These are phyloP conservation scores for Tricholoma terreum DNA, from an alignment of 768 basidiomycete species.

Conservation along the genomic window DNA sequence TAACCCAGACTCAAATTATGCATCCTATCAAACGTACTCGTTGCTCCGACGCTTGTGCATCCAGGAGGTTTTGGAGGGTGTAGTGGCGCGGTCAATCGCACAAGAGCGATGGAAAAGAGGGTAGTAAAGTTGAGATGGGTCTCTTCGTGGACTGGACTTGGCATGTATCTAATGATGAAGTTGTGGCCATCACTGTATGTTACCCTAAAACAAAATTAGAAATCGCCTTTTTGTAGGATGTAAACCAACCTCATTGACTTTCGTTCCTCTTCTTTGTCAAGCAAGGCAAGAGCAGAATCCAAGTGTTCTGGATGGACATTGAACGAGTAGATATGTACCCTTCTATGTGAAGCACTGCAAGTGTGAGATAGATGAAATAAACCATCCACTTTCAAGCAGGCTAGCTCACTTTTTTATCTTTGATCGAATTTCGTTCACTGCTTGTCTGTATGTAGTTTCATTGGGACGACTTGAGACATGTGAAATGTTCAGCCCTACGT, in stretches of 20 bases:
- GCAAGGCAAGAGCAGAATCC: neutral
- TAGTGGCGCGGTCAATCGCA: neutral
- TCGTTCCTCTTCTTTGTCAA: neutral
- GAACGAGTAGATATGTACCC: constrained; percentile 3
- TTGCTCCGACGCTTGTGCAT: neutral
- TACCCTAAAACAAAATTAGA: constrained; percentile 16
- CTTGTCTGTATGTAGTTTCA: neutral
- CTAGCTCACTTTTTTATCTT: constrained; percentile 12
- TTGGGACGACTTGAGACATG: neutral
- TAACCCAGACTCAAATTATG: constrained; percentile 5
- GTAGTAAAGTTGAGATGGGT: neutral
- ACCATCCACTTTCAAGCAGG: constrained; percentile 3
- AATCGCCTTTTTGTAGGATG: constrained; percentile 6
- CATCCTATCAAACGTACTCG: constrained; percentile 6
- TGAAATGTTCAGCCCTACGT: no score
- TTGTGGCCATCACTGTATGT: constrained; percentile 17
- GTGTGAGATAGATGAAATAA: constrained; percentile 9
- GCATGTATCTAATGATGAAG: constrained; percentile 17
- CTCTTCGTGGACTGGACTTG: constrained; percentile 7
- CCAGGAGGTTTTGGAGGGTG: no score
- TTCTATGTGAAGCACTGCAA: constrained; percentile 4
- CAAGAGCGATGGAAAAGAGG: neutral
- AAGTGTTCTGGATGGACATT: neutral
- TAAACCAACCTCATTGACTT: constrained; percentile 12
- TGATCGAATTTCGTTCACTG: neutral